Evolutionary conservation across 495 filamentous ascomycete species (phyloP).

Genomic region (Penicillium cosmopolitanum): DNA sequence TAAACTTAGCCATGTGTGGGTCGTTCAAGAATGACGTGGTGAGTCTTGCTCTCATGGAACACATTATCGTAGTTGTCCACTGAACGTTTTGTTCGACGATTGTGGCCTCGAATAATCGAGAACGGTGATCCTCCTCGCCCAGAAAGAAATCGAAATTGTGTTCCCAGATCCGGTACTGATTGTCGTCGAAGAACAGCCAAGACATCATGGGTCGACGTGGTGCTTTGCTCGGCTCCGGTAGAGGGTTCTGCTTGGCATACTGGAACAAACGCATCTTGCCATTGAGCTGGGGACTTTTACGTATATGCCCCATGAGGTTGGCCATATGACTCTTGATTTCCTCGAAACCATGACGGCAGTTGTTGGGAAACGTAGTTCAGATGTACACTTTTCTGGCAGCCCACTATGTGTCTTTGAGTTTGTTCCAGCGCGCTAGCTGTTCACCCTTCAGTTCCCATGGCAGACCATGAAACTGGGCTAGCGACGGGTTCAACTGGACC

Average conservation of each 20-base stretch:
- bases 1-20: background rate
- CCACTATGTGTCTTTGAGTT: too few species aligned
- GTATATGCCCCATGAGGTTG: too few species aligned
- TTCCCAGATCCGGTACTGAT: background rate
- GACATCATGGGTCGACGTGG: background rate
- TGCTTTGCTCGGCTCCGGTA: background rate
- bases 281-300: background rate
- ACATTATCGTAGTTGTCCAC: background rate
- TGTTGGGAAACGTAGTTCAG: too few species aligned
- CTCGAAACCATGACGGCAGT: too few species aligned
- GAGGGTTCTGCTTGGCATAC: slow-evolving; percentile 3
- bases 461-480: too few species aligned
- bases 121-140: background rate
- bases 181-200: background rate
- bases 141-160: background rate
- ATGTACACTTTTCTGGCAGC: too few species aligned
- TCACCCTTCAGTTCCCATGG: too few species aligned
- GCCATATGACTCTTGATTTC: too few species aligned
- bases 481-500: too few species aligned
- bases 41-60: background rate
- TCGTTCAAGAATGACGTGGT: background rate
- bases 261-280: background rate
- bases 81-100: background rate
- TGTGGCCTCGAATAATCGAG: background rate
- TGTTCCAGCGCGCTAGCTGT: too few species aligned